Base-by-base conservation (phyloP, 108 stramenopile species). In the Halocafeteria seosinensis region DNA sequence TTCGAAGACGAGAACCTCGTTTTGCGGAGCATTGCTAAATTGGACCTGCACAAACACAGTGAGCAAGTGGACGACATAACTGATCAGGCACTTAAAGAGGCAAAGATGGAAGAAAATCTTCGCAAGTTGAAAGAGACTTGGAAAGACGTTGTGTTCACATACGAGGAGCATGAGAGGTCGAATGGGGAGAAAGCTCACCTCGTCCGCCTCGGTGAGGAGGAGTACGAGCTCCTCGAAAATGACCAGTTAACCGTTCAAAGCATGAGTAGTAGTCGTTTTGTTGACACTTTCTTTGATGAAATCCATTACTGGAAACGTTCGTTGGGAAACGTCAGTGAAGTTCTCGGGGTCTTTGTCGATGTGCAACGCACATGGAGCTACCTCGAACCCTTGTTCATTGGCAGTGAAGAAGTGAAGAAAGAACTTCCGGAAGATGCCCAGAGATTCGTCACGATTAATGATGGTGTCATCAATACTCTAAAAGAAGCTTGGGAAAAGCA, bases 351-450 rank as follows among this genome's bases (percentile, higher is more conserved):
- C 21, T 55, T 85, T 21, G 63, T 61, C 17, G 82, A 83, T 29
- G 85, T 88, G 21, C 87, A 88, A 76, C 74, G 81, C n/a, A 82
- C 79, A 24, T 88, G 87, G 85, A 74, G 76, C 11, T 88, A 86
- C 67, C 75, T 88, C 34, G 87, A 85, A 73, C 84, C 87, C 23
- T 74, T 88, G 38, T 88, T 88, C 67, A 82, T 88, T 23, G 76
- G 69, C 8, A 84, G 83, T 8, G 87, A 86, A 6, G 87, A 88
- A 62, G 87, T 88, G 25, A 86, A 85, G 58, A 57, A 70, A 3
- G 85, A 86, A 62, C 72, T 88, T 21, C 87, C 87, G 1, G 84
- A 85, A 42, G 87, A 86, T 61, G 78, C 85, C 5, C 68, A 75
- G 57, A 74, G 85, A 24, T 88, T 88, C 61, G 80, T 76, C 30